phyloP scores from a whole-genome alignment of 1,284 basidiomycete species.

The Fomitopsis palustris region DNA sequence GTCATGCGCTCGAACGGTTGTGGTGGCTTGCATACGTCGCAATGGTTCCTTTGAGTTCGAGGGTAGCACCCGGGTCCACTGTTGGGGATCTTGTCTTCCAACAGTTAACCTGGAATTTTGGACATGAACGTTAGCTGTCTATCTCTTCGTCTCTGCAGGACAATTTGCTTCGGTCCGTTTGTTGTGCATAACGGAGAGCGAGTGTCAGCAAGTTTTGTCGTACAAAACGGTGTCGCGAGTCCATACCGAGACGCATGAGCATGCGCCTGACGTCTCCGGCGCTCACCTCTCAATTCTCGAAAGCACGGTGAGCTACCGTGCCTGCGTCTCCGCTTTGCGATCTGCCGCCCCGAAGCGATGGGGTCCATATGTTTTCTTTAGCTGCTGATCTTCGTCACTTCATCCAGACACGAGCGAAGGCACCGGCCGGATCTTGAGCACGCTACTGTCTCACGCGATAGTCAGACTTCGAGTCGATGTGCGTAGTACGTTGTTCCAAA shows the following conservation, averaged over 20 bases:
- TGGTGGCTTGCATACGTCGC: not conserved
- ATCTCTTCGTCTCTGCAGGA: too few relatives aligned
- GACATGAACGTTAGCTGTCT: not conserved
- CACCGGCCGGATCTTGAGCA: slow-evolving; percentile 1
- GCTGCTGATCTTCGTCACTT: not conserved
- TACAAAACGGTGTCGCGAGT: too few relatives aligned
- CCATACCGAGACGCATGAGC: too few relatives aligned
- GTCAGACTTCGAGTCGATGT: not conserved
- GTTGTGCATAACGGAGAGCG: too few relatives aligned
- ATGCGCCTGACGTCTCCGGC: too few relatives aligned
- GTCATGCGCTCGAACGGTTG: not conserved
- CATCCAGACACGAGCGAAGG: not conserved
- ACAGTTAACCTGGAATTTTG: too few relatives aligned
- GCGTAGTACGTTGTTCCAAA: not conserved
- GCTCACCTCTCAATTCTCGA: not conserved
- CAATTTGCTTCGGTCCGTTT: too few relatives aligned
- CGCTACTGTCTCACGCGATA: not conserved
- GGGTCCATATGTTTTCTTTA: not conserved
- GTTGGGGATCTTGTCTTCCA: not conserved
- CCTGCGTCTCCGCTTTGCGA: not conserved
- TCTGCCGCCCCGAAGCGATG: not conserved
- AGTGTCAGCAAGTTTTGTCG: too few relatives aligned
- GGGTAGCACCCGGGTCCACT: not conserved
- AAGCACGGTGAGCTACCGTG: not conserved
- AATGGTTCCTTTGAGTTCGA: not conserved